phyloP scores from a whole-genome alignment of 139 green algal genomes.

The Coelastrella sp. region DNA sequence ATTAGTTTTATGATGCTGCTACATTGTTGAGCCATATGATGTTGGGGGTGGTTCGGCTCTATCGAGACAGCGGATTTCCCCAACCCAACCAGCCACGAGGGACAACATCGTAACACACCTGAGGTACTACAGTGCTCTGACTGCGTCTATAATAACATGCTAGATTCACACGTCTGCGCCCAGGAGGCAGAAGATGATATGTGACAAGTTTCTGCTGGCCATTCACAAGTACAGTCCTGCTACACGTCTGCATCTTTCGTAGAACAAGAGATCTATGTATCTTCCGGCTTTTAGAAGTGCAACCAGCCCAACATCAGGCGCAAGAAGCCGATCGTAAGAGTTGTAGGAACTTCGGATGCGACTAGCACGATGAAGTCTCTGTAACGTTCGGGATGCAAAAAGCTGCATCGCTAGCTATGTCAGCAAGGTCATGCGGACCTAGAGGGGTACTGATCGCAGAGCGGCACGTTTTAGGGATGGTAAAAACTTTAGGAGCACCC shows the following conservation, averaged over 20 bases:
- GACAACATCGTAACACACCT: too few species aligned
- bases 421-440: too few species aligned
- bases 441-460: too few species aligned
- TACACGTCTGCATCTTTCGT: neutral
- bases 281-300: neutral
- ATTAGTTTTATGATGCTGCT: too few species aligned
- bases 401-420: too few species aligned
- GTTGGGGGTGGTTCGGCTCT: too few species aligned
- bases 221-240: neutral
- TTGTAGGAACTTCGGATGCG: conserved; percentile 8
- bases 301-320: neutral
- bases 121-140: neutral
- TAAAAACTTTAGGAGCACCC: conserved; percentile 1
- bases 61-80: too few species aligned
- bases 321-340: neutral
- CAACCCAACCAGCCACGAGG: too few species aligned
- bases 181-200: neutral
- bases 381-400: neutral
- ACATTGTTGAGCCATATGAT: too few species aligned
- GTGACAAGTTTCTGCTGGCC: neutral
- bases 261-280: neutral
- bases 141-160: conserved; percentile 30
- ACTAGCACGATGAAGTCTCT: neutral
- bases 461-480: neutral
- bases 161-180: neutral